phyloP scores from a whole-genome alignment of 225 moss, liverwort and hornwort genomes.

The Polytrichum formosum region DNA sequence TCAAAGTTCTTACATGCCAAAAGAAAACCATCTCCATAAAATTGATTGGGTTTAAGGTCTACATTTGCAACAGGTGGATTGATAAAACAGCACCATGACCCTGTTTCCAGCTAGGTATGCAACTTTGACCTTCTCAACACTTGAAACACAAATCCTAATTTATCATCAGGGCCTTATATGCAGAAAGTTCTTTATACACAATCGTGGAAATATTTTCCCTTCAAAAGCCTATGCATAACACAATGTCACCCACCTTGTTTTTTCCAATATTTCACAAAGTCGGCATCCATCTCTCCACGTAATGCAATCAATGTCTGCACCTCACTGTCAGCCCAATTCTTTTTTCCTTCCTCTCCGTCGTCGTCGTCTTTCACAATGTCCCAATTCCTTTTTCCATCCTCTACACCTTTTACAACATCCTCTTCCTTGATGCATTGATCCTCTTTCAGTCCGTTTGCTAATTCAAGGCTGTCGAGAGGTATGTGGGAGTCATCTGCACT shows the following conservation, averaged over 20 bases:
- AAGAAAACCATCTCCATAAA: too few relatives aligned
- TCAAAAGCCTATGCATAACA: not conserved
- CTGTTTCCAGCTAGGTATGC: too few relatives aligned
- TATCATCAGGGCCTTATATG: too few relatives aligned
- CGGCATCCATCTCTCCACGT: constrained; percentile 46
- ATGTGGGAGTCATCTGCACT: constrained; percentile 28
- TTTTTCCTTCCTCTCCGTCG: constrained; percentile 49
- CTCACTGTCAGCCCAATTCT: constrained; percentile 49
- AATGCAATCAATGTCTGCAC: constrained; percentile 50
- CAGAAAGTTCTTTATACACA: not conserved
- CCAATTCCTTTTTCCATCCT: constrained; percentile 53
- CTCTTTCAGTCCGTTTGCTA: constrained; percentile 11
- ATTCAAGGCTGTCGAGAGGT: not conserved
- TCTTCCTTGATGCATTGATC: constrained; percentile 24
- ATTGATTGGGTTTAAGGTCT: too few relatives aligned
- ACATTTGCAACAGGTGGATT: too few relatives aligned
- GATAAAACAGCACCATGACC: too few relatives aligned
- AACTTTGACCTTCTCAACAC: too few relatives aligned
- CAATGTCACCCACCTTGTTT: constrained; percentile 37
- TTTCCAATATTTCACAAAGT: constrained; percentile 51
- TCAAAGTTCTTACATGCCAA: constrained; percentile 1
- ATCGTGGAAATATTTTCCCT: not conserved
- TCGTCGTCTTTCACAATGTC: constrained; percentile 26
- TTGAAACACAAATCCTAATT: too few relatives aligned
- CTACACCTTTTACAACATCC: constrained; percentile 24